A percentile compares a stretch with the other conserved stretches of the same genome.
Conservation (phyloP, 2,329 filamentous ascomycete species). For the Clonostachys sp. region DNA sequence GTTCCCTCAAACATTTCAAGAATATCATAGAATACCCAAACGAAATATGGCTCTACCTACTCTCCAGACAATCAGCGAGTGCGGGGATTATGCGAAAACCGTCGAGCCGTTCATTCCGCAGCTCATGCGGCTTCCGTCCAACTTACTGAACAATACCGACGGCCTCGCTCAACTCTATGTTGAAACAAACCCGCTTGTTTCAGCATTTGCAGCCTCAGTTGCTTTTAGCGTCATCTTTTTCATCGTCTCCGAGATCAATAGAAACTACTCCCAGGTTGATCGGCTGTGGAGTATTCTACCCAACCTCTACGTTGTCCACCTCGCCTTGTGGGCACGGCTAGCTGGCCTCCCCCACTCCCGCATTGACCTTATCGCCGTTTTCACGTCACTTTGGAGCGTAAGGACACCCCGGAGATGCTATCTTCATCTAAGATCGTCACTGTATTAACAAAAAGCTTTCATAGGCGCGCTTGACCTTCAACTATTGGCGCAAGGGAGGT, state of each 20-base stretch:
- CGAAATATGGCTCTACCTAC: conserved; percentile 63
- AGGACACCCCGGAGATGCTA: conserved; percentile 18
- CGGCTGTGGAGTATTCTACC: conserved; percentile 88
- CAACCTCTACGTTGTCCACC: conserved; percentile 81
- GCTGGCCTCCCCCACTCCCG: conserved; percentile 65
- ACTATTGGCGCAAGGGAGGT: conserved; percentile 94
- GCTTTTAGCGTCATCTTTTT: conserved; percentile 69
- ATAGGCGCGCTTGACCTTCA: conserved; percentile 80
- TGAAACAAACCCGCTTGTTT: conserved; percentile 81
- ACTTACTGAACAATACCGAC: conserved; percentile 54
- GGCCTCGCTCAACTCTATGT: conserved; percentile 70
- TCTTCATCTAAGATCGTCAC: not conserved
- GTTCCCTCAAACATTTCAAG: too few relatives aligned
- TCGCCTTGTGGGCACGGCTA: conserved; percentile 75
- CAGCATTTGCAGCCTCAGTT: conserved; percentile 67
- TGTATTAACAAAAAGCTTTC: not conserved
- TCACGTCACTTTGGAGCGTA: conserved; percentile 77
- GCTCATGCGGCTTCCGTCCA: conserved; percentile 64
- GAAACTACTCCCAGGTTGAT: conserved; percentile 96
- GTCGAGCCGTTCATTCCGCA: conserved; percentile 72
- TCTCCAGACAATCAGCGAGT: conserved; percentile 68
- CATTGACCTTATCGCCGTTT: conserved; percentile 67
- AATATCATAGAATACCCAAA: conserved; percentile 4
- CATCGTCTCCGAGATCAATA: conserved; percentile 76
- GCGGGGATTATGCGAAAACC: conserved; percentile 69